Conservation (phyloP, 345 rosid species). For the Eucalyptus pauciflora region DNA sequence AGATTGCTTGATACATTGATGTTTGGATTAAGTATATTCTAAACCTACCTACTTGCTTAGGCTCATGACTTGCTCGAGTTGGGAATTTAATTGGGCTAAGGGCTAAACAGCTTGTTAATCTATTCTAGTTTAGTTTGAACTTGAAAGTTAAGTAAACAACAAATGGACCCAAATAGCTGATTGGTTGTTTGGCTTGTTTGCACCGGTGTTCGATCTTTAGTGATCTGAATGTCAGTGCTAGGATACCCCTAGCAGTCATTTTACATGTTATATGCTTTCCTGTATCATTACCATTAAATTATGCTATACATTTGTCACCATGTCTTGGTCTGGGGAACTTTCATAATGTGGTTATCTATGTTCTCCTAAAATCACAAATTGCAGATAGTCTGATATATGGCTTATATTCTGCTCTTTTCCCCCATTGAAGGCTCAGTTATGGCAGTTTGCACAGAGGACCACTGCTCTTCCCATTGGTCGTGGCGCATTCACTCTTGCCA, state of each 20-base stretch:
- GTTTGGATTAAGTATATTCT: not conserved
- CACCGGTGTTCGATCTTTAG: not conserved
- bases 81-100: not conserved
- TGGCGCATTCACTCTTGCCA: conserved; percentile 94
- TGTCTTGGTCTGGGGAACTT: not conserved
- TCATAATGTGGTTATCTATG: not conserved
- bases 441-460: conserved; percentile 95
- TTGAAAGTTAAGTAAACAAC: not conserved
- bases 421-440: conserved; percentile 68
- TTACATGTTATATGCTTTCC: not conserved
- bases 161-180: not conserved
- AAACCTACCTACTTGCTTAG: not conserved
- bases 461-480: conserved; percentile 97
- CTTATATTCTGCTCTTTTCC: not conserved
- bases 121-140: not conserved
- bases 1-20: not conserved
- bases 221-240: not conserved
- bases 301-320: not conserved
- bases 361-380: not conserved
- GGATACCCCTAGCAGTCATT: not conserved
- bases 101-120: not conserved
- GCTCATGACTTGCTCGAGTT: not conserved
- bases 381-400: not conserved
- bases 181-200: not conserved
- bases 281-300: not conserved